Base-by-base conservation (phyloP, 352 stramenopile genomes). In the Pythium folliculosum region DNA sequence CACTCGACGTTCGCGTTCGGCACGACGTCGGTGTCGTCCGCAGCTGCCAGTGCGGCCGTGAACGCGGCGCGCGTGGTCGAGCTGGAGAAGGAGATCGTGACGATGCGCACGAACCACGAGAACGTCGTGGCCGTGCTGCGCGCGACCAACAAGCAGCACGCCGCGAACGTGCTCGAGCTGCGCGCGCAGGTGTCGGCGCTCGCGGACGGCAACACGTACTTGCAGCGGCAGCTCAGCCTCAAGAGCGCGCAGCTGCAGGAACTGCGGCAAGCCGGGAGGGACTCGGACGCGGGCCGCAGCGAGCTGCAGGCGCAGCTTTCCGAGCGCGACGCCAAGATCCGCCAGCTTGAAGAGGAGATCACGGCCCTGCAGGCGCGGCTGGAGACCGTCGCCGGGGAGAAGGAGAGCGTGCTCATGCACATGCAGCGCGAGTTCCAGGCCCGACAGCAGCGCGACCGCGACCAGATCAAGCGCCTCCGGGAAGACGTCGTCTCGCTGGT, bases 111-210 rank as follows among this genome's bases (percentile, higher is more conserved):
- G 2, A 91, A 84, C 61, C 80, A 91, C 69, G 79, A 88, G 64
- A 91, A 89, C 66, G 76, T 89, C 40, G 80, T 91, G 19, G 80
- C 80, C 1, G 80, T 88, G 52, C 72, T 91, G 4, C 77, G 82
- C 27, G 79, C 80, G 21, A 88, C 79, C 61, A 91, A 91, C 72
- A 85, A 87, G 55, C 80, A 91, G 64, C 80, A 89, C 57, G 80
- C 80, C 1, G 77, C 59, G 21, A 89, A 89, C 30, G 80, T 91
- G 7, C 70, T 89, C 9, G 82, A 91, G 68, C 68, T 91, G 58
- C 76, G 80, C 37, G 79, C 78, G 1, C 82, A 91, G 30, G 82
- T 89, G 19, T 80, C 77, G 16, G 80, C 77, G 6, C 73, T 91
- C 12, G 84, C 72, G 1, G 82, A 89, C 40, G 80, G 75, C 48